Percentiles rank a stretch among this genome's conserved stretches.
These are phyloP conservation scores for Penicillium canariense DNA, from an alignment of 495 filamentous ascomycete genomes.

Conservation along the genomic window DNA sequence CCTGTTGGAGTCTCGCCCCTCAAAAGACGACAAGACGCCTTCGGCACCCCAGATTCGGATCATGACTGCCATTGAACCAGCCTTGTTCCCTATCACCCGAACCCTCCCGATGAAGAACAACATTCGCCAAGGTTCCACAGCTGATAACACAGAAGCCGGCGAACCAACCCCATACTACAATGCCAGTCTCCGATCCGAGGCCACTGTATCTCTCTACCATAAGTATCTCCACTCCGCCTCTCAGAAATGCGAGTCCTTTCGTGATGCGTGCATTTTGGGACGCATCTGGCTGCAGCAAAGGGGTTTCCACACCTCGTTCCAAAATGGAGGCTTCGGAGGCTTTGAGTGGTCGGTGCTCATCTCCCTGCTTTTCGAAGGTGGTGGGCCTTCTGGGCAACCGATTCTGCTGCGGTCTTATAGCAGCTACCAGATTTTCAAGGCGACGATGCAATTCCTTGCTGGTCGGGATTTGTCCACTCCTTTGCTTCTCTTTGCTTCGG, in stretches of 20 bases:
- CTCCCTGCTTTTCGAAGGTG: conserved; percentile 77
- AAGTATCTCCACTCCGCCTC: conserved; percentile 64
- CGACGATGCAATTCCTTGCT: conserved; percentile 77
- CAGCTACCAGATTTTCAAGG: conserved; percentile 94
- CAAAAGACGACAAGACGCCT: conserved; percentile 24
- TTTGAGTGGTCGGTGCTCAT: conserved; percentile 84
- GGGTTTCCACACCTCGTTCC: conserved; percentile 65
- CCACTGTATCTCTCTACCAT: conserved; percentile 66
- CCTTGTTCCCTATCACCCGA: conserved; percentile 64
- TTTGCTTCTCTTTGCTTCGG: conserved; percentile 48
- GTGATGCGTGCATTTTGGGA: conserved; percentile 80
- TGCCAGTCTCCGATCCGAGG: conserved; percentile 76
- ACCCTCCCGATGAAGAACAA: conserved; percentile 69
- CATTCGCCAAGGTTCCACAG: conserved; percentile 51
- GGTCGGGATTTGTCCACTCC: conserved; percentile 67
- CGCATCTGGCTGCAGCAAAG: conserved; percentile 87
- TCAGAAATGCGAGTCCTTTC: conserved; percentile 66
- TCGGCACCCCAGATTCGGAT: conserved; percentile 68
- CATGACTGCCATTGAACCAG: conserved; percentile 65
- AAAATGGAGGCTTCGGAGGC: conserved; percentile 83
- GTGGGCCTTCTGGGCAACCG: conserved; percentile 64
- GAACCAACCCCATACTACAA: conserved; percentile 84
- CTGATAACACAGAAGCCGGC: conserved; percentile 31
- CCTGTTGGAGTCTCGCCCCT: conserved; percentile 44
- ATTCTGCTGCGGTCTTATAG: conserved; percentile 76